Base-by-base conservation (phyloP, 2,329 filamentous ascomycete genomes). In the Aspergillus calidoustus region DNA sequence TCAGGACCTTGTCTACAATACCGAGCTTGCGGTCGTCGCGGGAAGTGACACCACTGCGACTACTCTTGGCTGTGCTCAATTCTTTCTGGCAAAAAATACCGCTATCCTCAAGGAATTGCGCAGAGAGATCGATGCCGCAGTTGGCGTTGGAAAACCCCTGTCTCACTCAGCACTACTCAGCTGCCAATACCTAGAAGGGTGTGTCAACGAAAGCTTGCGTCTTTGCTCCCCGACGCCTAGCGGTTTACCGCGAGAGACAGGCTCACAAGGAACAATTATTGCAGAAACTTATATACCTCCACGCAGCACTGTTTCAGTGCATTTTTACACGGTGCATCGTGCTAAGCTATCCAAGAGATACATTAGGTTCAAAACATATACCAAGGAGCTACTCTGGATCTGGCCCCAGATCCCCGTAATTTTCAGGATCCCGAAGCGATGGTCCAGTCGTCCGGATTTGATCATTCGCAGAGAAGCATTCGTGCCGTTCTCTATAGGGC, bases 191-290 rank as follows among this genome's bases (percentile, higher is more conserved):
- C 41, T 64, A 22, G 58, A 64, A 17, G 51, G 58, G 17, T 64
- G 62, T n/a, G 58, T 59, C 9, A 54, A 64, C 4, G 58, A 64
- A 46, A 43, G 47, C 30, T 25, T 61, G 30, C 54, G 58, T 25
- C 34, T 64, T 30, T 64, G 48, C 23, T 58, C 58, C 0, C 54
- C 50, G 3, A 58, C 59, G 1, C 9, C 51, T 51, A 64, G 62
- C 31, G 58, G 62, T 31, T 47, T 61, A 19, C 62, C 59, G 15
- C 62, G 62, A 25, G 58, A 64, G 30, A 64, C 62, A 9, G 58
- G 58, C 6, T 28, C 25, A 3, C 25, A 28, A 28, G 25, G 25
- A 7, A 7, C 25, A 28, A 28, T 28, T 28, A 28, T 28, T 28
- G 58, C 50, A 7, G 53, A 58, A 4, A 55, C 57, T 7, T 56